Percentiles rank a stretch among this genome's conserved stretches.
phyloP scores from a whole-genome alignment of 2,329 filamentous ascomycete species.

The Lizonia empirigonia region DNA sequence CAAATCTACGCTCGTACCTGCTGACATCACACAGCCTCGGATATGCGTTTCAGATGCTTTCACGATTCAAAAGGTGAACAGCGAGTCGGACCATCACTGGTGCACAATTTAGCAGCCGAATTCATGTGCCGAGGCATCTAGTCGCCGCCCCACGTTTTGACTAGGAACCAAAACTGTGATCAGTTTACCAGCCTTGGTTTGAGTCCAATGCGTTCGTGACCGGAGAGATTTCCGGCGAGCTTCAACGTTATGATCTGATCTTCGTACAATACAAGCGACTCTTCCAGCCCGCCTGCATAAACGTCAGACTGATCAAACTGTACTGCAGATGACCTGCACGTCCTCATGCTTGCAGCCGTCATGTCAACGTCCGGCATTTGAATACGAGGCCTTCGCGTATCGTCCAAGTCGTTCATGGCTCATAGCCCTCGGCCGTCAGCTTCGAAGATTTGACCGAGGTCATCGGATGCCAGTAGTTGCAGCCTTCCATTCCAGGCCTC shows the following conservation, averaged over 20 bases:
- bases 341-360: neutral
- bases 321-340: neutral
- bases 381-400: neutral
- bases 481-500: neutral
- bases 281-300: neutral
- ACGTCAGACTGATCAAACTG: neutral
- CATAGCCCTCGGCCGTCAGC: neutral
- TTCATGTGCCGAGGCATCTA: conserved; percentile 8
- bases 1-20: neutral
- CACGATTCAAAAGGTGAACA: neutral
- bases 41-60: neutral
- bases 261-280: neutral
- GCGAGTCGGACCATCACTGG: neutral
- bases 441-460: neutral
- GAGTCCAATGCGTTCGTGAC: neutral
- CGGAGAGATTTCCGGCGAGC: conserved; percentile 8
- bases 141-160: conserved; percentile 11
- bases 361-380: neutral
- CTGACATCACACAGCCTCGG: neutral
- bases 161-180: neutral
- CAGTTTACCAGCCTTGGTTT: conserved; percentile 1
- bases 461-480: neutral
- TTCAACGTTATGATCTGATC: neutral
- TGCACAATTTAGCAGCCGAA: neutral
- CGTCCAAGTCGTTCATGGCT: neutral